Evolutionary conservation across 2,329 filamentous ascomycete genomes (phyloP), one percentile per base, ranked within the genome.

Genomic region (Fusarium sublunatum): DNA sequence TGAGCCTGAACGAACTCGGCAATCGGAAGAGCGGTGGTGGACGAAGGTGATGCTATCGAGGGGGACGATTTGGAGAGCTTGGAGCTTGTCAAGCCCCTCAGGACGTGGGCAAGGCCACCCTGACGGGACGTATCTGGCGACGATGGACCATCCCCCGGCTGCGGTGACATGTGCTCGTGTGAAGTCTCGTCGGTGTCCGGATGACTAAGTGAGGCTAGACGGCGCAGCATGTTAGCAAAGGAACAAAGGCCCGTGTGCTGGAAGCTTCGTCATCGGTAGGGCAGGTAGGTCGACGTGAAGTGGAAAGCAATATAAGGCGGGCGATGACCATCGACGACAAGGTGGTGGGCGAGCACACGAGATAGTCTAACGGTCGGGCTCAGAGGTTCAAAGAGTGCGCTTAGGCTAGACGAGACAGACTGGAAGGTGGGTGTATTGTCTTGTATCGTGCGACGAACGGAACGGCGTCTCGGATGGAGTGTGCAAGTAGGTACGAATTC

Each of bases 21-120:
- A 46, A 78, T 72, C 57, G 81, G 76, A 31, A 77, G 70, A 61
- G 77, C 68, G 44, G 75, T 73, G 51, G 72, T 67, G 3, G 78
- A 75, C 31, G 75, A 74, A 45, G 80, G 78, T 48, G 80, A 75
- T 58, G 79, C 74, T 59, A 78, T 73, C 39, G 78, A 76, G 5
- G 80, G 77, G 44, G 80, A 78, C 22, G 83, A 81, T 67, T 84
- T 87, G 41, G 79, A 79, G 55, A 82, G 76, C 73, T 82, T 87
- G 55, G 80, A 80, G 68, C 81, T 81, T 44, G 86, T 83, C 68
- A 89, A 77, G 67, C 83, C 86, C 70, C 87, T 87, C 72, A 89
- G 86, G 60, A 89, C 86, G 67, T 85, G 84, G 68, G 85, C 86
- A 68, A 89, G 79, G 67, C 85, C 85, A 61, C 86, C 80, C 36